Conservation (phyloP, 495 filamentous ascomycete species). For the Xylaria sp. region DNA sequence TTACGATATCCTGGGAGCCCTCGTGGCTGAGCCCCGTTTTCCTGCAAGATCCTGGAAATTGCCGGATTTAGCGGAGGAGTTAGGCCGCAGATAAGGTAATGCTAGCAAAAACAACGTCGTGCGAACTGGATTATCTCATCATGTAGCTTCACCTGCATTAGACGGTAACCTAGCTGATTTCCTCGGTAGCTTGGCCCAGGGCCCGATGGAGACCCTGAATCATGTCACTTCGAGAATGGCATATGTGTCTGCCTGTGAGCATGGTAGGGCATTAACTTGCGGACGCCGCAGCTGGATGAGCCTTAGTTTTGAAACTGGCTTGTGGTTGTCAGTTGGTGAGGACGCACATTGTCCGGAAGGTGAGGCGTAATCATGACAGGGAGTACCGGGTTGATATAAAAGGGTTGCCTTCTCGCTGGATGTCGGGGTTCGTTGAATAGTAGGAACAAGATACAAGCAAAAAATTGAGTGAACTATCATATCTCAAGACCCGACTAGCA, state of each 20-base stretch:
- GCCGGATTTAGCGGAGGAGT: slow-evolving; percentile 6
- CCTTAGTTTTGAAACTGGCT: not conserved
- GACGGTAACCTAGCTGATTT: not conserved
- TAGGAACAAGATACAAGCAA: not conserved
- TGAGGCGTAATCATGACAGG: not conserved
- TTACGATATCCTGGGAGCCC: not conserved
- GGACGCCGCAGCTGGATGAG: not conserved
- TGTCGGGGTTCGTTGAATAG: not conserved
- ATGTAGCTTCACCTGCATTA: not conserved
- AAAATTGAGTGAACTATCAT: not conserved
- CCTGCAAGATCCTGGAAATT: slow-evolving; percentile 11
- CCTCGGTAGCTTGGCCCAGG: not conserved
- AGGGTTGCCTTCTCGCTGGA: not conserved
- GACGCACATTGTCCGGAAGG: not conserved
- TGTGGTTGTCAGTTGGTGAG: not conserved
- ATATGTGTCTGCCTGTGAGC: not conserved
- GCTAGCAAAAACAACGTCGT: not conserved
- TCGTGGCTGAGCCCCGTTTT: not conserved
- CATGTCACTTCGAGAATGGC: not conserved
- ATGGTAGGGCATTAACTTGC: not conserved
- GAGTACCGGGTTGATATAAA: not conserved
- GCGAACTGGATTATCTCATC: not conserved
- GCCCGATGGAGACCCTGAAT: not conserved
- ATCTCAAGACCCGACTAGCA: not conserved
- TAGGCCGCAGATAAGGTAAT: slow-evolving; percentile 13